A percentile compares a stretch with the other conserved stretches of the same genome.
Conservation (phyloP, 805 yeast genomes). For the Metschnikowia arizonensis region DNA sequence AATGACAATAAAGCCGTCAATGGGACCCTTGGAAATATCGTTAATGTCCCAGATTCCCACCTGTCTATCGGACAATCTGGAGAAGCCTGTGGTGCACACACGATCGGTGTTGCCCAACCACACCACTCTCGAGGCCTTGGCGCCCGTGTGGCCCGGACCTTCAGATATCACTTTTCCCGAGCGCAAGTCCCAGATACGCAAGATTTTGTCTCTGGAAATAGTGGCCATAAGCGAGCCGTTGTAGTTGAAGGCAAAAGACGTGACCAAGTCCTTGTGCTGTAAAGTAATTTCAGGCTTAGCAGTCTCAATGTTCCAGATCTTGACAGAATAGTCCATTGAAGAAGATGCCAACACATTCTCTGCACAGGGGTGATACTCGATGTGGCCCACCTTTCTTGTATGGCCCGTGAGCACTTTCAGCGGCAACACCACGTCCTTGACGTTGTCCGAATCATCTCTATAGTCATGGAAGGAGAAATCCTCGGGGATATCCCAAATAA, state of each 20-base stretch:
- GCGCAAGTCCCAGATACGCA: slow-evolving; percentile 90
- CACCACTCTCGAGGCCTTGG: slow-evolving; percentile 79
- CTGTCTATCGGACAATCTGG: slow-evolving; percentile 89
- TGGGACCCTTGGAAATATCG: slow-evolving; percentile 71
- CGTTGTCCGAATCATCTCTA: slow-evolving; percentile 48
- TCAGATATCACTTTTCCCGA: slow-evolving; percentile 70
- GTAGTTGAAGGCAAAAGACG: slow-evolving; percentile 88
- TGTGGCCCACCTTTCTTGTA: slow-evolving; percentile 88
- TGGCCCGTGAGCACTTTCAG: slow-evolving; percentile 75
- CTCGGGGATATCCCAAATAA: slow-evolving; percentile 84
- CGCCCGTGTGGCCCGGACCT: slow-evolving; percentile 89
- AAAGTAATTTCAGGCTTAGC: slow-evolving; percentile 69
- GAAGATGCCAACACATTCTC: slow-evolving; percentile 82
- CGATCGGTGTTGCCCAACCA: slow-evolving; percentile 91
- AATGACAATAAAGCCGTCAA: slow-evolving; percentile 81
- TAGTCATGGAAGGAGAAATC: slow-evolving; percentile 69
- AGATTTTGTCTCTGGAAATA: slow-evolving; percentile 82
- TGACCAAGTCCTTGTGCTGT: slow-evolving; percentile 84
- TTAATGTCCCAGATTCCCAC: slow-evolving; percentile 88
- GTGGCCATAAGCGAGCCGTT: slow-evolving; percentile 86
- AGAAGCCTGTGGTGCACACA: slow-evolving; percentile 90
- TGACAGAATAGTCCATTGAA: slow-evolving; percentile 86
- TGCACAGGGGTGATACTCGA: slow-evolving; percentile 85
- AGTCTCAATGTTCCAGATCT: slow-evolving; percentile 81
- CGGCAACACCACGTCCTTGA: slow-evolving; percentile 66